Base-by-base conservation (phyloP, 257 asterid genomes). In the Solanum sparsipilum region DNA sequence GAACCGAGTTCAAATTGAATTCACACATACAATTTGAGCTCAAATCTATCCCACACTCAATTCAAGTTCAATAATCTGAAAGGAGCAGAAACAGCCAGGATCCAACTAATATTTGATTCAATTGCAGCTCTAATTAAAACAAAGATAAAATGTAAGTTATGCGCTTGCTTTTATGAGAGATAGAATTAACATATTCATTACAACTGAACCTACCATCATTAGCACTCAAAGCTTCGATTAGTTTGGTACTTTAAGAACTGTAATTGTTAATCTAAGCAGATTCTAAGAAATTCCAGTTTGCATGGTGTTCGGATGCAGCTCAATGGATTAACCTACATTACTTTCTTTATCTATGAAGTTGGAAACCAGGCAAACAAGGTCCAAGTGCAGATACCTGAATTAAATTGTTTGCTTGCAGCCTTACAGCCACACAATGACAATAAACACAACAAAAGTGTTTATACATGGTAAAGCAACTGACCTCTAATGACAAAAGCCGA, bases 401-500 rank as follows among this genome's bases (percentile, higher is more conserved):
- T 39, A 29, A 41, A 46, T 29, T 44, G 21, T 71, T 75, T 25
- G 13, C 83, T 86, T 44, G 44, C 39, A 86, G 27, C 83, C 41
- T 29, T 20, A 82, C 86, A 46, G 44, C 44, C 86, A 82, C 86
- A 48, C 87, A 88, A 78, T 86, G 75, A 82, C 31, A 87, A 84
- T 31, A 38, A 87, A 74, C 83, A 79, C 29, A 71, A 76, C 68
- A 35, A 60, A 36, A 82, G 44, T 48, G 41, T 48, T 46, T 70
- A 71, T 46, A 32, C 84, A 48, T 29, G 39, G 46, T 44, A 29
- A 85, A 89, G 81, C 18, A 85, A 90, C 98, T 83, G 87, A 96
- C 99, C 99, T 95, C 88, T 87, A 93, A 91, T 31, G 95, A 90
- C 44, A 96, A 91, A 87, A 93, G 93, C 90, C 88, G 94, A 39